These are phyloP conservation scores for Schwanniomyces polymorphus DNA, from an alignment of 805 yeast species.

Conservation along the genomic window DNA sequence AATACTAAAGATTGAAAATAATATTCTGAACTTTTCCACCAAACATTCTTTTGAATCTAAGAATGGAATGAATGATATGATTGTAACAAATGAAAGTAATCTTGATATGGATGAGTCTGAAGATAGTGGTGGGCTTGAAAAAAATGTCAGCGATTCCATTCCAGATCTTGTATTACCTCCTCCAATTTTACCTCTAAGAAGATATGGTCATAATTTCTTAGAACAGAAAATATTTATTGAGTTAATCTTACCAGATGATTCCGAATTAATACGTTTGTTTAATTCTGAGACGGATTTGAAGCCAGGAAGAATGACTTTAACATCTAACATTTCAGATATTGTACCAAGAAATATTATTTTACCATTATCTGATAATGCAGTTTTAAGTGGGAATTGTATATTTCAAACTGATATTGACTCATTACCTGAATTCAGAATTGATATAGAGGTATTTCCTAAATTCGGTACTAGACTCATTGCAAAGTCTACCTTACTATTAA, in stretches of 20 bases:
- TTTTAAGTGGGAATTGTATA: conserved; percentile 60
- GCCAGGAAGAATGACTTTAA: conserved; percentile 82
- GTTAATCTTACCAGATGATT: conserved; percentile 57
- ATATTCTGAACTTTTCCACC: not conserved
- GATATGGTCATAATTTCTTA: conserved; percentile 94
- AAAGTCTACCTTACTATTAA: conserved; percentile 76
- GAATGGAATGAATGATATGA: not conserved
- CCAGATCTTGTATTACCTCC: conserved; percentile 95
- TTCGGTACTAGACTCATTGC: conserved; percentile 93
- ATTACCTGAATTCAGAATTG: conserved; percentile 61
- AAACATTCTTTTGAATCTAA: not conserved
- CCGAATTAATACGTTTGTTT: conserved; percentile 48
- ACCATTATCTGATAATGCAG: conserved; percentile 63
- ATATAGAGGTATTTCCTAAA: conserved; percentile 89
- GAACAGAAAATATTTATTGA: conserved; percentile 88
- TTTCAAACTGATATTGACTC: conserved; percentile 83
- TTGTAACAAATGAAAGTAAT: conserved; percentile 1
- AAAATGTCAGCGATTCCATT: conserved; percentile 59
- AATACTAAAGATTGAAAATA: conserved; percentile 34
- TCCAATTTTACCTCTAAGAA: conserved; percentile 88
- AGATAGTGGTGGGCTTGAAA: conserved; percentile 34
- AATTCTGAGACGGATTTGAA: conserved; percentile 42
- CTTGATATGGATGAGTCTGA: conserved; percentile 29
- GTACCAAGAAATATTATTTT: conserved; percentile 84
- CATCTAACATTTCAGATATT: conserved; percentile 72